These are phyloP conservation scores for Tephrocybe sp. DNA, from an alignment of 768 basidiomycete genomes.

Conservation along the genomic window DNA sequence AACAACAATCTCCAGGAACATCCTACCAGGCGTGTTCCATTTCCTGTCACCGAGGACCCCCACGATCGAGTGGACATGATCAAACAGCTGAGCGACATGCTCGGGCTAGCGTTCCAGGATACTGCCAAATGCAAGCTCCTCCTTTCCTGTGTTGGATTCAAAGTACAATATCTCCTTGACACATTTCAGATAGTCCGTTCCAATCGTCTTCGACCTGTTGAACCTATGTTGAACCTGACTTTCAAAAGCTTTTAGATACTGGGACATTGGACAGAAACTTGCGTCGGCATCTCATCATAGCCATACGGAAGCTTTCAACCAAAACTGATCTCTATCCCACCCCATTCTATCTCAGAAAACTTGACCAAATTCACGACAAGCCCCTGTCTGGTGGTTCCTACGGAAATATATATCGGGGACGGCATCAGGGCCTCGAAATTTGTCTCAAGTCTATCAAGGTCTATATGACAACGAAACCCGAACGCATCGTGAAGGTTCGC, in stretches of 20 bases:
- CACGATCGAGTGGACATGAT: too few relatives aligned
- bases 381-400: conserved; percentile 6
- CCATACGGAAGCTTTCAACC: conserved; percentile 8
- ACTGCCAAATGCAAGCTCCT: neutral
- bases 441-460: conserved; percentile 14
- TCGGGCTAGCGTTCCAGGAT: neutral
- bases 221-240: neutral
- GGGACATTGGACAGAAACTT: neutral
- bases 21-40: too few relatives aligned
- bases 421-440: conserved; percentile 3
- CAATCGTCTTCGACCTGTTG: neutral
- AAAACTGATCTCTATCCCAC: conserved; percentile 10
- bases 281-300: conserved; percentile 9
- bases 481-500: conserved; percentile 9
- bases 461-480: neutral
- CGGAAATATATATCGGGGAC: conserved; percentile 11
- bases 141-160: neutral
- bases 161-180: conserved; percentile 3
- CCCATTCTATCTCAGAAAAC: neutral
- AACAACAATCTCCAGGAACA: too few relatives aligned
- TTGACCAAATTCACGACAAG: neutral
- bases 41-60: too few relatives aligned
- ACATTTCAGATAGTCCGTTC: conserved; percentile 3
- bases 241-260: neutral
- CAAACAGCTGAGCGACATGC: too few relatives aligned